These are phyloP conservation scores for Rubroshorea leprosula DNA, from an alignment of 345 rosid species.

Conservation along the genomic window DNA sequence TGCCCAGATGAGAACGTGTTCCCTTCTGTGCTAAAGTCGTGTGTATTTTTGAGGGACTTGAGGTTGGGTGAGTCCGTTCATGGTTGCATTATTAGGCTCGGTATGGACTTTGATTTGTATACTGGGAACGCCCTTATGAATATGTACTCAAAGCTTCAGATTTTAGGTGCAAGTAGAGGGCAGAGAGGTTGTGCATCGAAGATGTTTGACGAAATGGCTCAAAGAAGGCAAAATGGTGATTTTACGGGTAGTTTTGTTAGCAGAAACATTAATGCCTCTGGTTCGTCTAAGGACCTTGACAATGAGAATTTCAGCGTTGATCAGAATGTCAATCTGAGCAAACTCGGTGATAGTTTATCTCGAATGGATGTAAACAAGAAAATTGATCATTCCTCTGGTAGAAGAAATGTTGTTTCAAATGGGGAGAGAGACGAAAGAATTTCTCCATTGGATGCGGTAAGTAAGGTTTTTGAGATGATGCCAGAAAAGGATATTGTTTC, in stretches of 20 bases:
- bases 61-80: constrained; percentile 71
- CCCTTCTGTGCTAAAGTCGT: constrained; percentile 67
- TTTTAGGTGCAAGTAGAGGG: constrained; percentile 7
- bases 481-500: constrained; percentile 73
- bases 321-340: too few species aligned
- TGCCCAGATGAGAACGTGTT: constrained; percentile 61
- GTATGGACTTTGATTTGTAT: constrained; percentile 56
- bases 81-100: constrained; percentile 59
- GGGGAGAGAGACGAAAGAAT: neutral
- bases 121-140: constrained; percentile 80
- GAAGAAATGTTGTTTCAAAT: neutral
- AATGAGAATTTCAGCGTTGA: too few species aligned
- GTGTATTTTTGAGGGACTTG: constrained; percentile 45
- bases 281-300: too few species aligned
- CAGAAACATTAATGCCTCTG: too few species aligned
- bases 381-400: neutral
- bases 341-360: too few species aligned
- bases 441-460: constrained; percentile 29
- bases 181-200: constrained; percentile 3
- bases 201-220: constrained; percentile 42
- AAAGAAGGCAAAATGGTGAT: constrained; percentile 10
- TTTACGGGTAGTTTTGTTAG: too few species aligned
- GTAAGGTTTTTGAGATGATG: constrained; percentile 64
- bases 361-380: too few species aligned
- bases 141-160: constrained; percentile 67